These are phyloP conservation scores for Volvox reticuliferus DNA, from an alignment of 139 green algal genomes.

Conservation along the genomic window DNA sequence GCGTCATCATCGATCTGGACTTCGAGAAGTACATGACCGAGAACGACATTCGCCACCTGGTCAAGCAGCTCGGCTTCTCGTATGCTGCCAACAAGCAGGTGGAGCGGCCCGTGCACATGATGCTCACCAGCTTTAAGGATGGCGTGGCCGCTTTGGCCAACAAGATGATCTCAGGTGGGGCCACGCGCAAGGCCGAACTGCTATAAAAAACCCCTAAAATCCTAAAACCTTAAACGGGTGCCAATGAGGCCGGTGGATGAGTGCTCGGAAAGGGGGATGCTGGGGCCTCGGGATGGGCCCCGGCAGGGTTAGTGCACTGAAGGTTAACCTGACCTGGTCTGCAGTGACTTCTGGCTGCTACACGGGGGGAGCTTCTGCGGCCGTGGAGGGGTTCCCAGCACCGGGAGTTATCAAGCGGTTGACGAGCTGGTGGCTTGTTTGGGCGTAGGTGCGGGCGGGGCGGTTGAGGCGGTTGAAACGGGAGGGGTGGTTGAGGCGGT, in stretches of 20 bases:
- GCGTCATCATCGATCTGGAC: constrained; percentile 81
- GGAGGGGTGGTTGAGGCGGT: too few relatives aligned
- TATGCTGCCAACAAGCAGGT: constrained; percentile 66
- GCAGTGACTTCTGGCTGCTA: too few relatives aligned
- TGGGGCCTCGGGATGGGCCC: neutral
- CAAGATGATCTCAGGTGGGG: constrained; percentile 45
- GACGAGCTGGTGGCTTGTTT: too few relatives aligned
- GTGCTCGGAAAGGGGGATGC: too few relatives aligned
- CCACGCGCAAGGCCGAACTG: neutral
- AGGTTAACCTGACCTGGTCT: neutral
- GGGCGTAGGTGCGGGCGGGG: too few relatives aligned
- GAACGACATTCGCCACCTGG: constrained; percentile 70
- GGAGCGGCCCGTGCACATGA: constrained; percentile 62
- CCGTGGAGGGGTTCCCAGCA: too few relatives aligned
- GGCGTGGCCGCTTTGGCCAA: neutral
- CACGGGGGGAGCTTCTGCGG: too few relatives aligned
- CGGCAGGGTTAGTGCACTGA: neutral
- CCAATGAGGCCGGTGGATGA: too few relatives aligned
- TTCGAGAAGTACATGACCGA: constrained; percentile 80
- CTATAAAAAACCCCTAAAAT: too few relatives aligned
- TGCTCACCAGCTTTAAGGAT: constrained; percentile 69
- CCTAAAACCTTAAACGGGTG: too few relatives aligned
- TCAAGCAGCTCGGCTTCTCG: constrained; percentile 78
- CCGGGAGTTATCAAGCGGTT: too few relatives aligned
- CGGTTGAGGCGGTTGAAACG: too few relatives aligned